phyloP scores from a whole-genome alignment of 1,139 yeast species.

The Protomyces inundatus region DNA sequence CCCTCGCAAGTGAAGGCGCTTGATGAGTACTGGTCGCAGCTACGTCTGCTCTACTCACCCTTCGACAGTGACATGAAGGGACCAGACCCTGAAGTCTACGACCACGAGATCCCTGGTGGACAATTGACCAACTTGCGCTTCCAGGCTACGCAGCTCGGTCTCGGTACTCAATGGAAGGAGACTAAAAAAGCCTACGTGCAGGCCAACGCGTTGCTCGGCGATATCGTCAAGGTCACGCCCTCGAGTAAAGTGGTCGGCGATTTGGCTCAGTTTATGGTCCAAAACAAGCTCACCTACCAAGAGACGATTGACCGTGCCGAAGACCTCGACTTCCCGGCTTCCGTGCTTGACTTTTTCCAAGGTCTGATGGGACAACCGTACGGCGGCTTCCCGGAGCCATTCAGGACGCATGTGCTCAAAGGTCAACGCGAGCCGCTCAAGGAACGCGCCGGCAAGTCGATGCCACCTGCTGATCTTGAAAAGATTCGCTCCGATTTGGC shows the following conservation, averaged over 20 bases:
- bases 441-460: conserved; percentile 82
- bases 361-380: conserved; percentile 99
- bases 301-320: conserved; percentile 84
- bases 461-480: conserved; percentile 74
- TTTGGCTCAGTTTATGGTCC: conserved; percentile 97
- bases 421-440: conserved; percentile 87
- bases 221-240: conserved; percentile 95
- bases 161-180: conserved; percentile 92
- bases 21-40: conserved; percentile 97
- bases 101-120: conserved; percentile 99
- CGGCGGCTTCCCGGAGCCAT: conserved; percentile 99
- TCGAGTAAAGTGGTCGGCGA: conserved; percentile 99
- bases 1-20: conserved; percentile 67
- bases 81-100: conserved; percentile 98
- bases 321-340: conserved; percentile 95
- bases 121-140: conserved; percentile 93
- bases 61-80: conserved; percentile 98
- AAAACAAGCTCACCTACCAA: conserved; percentile 77
- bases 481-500: conserved; percentile 65
- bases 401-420: conserved; percentile 79
- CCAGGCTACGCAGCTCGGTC: conserved; percentile 98
- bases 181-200: conserved; percentile 88
- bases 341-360: conserved; percentile 95
- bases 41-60: conserved; percentile 92
- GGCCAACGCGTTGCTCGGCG: conserved; percentile 88